phyloP scores from a whole-genome alignment of 768 basidiomycete genomes.

The Tricholoma furcatifolium region DNA sequence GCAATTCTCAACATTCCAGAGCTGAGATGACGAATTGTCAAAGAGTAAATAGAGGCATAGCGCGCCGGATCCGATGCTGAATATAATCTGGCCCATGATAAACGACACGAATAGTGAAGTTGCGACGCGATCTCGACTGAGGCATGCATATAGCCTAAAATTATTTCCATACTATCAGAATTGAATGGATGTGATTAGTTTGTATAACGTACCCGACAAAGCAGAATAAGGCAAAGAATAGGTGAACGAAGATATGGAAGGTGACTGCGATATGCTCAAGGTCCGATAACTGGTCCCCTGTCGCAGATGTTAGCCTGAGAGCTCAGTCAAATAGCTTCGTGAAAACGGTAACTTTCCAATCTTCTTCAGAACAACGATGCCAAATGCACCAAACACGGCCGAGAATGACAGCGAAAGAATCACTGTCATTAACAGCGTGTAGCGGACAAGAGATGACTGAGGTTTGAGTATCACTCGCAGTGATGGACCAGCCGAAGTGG shows the following conservation, averaged over 20 bases:
- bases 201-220: conserved; percentile 17
- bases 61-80: conserved; percentile 27
- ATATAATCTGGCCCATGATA: conserved; percentile 26
- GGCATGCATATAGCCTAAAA: conserved; percentile 18
- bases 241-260: conserved; percentile 20
- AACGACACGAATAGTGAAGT: conserved; percentile 19
- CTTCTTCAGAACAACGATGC: conserved; percentile 8
- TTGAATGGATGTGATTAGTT: background rate
- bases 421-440: background rate
- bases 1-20: conserved; percentile 9
- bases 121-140: conserved; percentile 7
- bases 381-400: conserved; percentile 8
- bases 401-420: conserved; percentile 12
- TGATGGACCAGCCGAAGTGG: conserved; percentile 1
- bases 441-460: conserved; percentile 10
- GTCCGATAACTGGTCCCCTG: conserved; percentile 16
- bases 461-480: background rate
- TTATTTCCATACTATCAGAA: background rate
- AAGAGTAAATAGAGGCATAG: conserved; percentile 28
- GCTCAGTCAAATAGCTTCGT: background rate
- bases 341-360: conserved; percentile 3
- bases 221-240: conserved; percentile 15
- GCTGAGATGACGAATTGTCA: conserved; percentile 8
- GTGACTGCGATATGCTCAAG: conserved; percentile 17
- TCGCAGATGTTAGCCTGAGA: background rate